Evolutionary conservation across 495 filamentous ascomycete species (phyloP).

Genomic region (Penicillium pancosmium): DNA sequence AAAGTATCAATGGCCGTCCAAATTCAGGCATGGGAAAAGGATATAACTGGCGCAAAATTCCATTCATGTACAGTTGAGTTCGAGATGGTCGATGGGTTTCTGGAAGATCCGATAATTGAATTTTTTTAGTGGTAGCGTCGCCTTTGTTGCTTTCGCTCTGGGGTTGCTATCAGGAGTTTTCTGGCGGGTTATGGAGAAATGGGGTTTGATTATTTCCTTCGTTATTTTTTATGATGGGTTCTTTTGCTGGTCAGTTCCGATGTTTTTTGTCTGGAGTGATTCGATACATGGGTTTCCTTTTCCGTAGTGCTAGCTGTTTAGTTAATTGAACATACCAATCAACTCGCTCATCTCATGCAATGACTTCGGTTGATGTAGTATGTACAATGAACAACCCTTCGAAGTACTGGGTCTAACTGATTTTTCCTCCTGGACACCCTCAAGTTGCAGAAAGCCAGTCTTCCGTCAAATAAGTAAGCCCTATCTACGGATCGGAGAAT

Average conservation of each 20-base stretch:
- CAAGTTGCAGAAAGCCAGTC: no score
- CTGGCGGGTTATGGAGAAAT: conserved; percentile 23
- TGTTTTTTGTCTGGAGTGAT: conserved; percentile 6
- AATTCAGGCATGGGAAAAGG: background rate
- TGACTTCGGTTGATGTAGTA: no score
- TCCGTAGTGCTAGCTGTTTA: conserved; percentile 25
- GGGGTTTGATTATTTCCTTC: conserved; percentile 14
- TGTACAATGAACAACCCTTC: no score
- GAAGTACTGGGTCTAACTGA: no score
- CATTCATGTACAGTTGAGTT: conserved; percentile 41
- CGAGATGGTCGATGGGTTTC: conserved; percentile 27
- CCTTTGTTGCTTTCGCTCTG: conserved; percentile 15
- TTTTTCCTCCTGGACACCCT: no score
- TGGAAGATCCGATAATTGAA: conserved; percentile 30
- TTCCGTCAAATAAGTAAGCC: no score
- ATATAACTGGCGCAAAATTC: conserved; percentile 26
- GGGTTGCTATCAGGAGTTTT: conserved; percentile 26
- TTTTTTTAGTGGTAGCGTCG: conserved; percentile 21
- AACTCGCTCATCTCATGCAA: no score
- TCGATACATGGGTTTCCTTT: conserved; percentile 11
- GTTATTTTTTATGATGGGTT: conserved; percentile 18
- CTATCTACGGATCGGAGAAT: no score
- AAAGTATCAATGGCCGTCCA: conserved; percentile 10
- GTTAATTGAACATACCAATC: conserved; percentile 35
- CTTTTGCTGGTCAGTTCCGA: conserved; percentile 13